A percentile compares a stretch with the other conserved stretches of the same genome.
Evolutionary conservation across 371 early-diverging fungal species (phyloP).

Genomic region (Edhazardia aedis): DNA sequence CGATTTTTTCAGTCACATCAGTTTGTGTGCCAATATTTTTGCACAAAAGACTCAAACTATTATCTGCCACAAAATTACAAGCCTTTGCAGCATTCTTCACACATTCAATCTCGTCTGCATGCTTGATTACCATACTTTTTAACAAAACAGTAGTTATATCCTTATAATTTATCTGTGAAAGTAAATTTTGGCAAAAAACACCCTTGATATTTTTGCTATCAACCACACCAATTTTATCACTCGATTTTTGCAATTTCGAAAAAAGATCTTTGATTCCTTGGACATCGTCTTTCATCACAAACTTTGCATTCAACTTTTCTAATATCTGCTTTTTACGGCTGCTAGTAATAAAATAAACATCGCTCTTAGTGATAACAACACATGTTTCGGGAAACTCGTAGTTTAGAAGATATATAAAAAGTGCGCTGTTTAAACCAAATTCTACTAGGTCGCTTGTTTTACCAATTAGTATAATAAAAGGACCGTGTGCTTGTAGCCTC

Average conservation of each 20-base stretch:
- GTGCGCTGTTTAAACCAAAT: conserved; percentile 40
- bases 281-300: conserved; percentile 35
- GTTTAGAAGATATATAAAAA: conserved; percentile 43
- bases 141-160: conserved; percentile 25
- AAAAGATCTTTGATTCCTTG: conserved; percentile 19
- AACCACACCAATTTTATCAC: conserved; percentile 8
- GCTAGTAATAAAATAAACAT: conserved; percentile 22
- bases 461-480: too few relatives aligned
- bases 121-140: conserved; percentile 25
- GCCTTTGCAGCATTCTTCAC: conserved; percentile 16
- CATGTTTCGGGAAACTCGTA: conserved; percentile 47
- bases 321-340: conserved; percentile 40
- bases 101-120: conserved; percentile 21
- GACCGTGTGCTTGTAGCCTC: too few relatives aligned
- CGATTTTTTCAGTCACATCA: background rate
- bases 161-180: conserved; percentile 1
- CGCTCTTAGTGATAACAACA: conserved; percentile 23
- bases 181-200: conserved; percentile 19
- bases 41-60: conserved; percentile 9
- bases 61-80: conserved; percentile 9
- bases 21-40: too few relatives aligned
- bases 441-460: too few relatives aligned
- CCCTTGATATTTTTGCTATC: conserved; percentile 26
- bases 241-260: background rate
- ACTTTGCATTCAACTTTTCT: conserved; percentile 14